Percentiles rank a stretch among this genome's conserved stretches.
Evolutionary conservation across 2,329 filamentous ascomycete species (phyloP).

Genomic region (Alternaria angustiovoidea): DNA sequence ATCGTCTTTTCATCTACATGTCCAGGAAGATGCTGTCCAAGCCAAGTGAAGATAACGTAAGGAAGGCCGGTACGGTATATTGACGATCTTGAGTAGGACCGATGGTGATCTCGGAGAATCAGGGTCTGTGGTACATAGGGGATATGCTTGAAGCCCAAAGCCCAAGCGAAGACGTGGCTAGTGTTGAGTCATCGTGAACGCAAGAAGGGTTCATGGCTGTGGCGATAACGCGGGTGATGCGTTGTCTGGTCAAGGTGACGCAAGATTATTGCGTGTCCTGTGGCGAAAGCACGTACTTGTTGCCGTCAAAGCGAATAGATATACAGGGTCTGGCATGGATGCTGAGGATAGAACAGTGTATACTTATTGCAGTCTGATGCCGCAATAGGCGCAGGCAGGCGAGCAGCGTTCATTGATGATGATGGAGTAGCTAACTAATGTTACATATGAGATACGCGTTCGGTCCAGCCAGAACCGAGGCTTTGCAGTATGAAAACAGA

Average conservation of each 20-base stretch:
- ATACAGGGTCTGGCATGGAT: background rate
- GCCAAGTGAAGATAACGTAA: background rate
- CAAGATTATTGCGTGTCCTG: background rate
- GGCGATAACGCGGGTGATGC: background rate
- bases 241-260: background rate
- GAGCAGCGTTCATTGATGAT: conserved; percentile 3
- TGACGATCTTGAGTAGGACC: background rate
- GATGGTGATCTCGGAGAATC: background rate
- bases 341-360: background rate
- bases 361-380: background rate
- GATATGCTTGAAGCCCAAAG: background rate
- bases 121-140: background rate
- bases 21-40: background rate
- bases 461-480: background rate
- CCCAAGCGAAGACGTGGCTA: background rate
- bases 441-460: conserved; percentile 5
- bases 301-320: background rate
- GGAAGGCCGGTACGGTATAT: background rate
- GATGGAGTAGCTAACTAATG: background rate
- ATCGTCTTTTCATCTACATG: background rate
- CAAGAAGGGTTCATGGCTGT: conserved; percentile 4
- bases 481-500: conserved; percentile 1
- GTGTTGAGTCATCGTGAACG: background rate
- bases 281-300: background rate
- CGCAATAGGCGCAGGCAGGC: conserved; percentile 1